Evolutionary conservation across 176 grass and related monocot genomes (phyloP).

Genomic region (Tuctoria greenei): DNA sequence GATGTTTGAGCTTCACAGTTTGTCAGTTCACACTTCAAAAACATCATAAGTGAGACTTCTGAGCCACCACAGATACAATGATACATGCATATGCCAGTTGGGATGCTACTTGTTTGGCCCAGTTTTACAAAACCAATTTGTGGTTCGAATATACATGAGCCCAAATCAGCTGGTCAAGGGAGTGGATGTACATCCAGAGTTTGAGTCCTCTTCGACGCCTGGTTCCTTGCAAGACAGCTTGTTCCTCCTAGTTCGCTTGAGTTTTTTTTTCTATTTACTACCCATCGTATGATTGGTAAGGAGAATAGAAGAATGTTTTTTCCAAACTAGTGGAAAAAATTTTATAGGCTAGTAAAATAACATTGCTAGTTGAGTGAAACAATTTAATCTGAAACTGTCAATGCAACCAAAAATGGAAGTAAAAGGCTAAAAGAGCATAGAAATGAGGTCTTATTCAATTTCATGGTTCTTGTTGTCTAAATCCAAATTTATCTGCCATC

Average conservation of each 20-base stretch:
- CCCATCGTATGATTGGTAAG: not conserved
- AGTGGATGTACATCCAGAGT: not conserved
- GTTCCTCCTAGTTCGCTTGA: no score
- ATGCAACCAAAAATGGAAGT: not conserved
- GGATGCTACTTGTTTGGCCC: not conserved
- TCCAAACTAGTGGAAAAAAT: not conserved
- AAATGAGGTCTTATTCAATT: not conserved
- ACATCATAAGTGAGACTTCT: not conserved
- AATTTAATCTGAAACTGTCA: not conserved
- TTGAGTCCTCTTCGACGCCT: not conserved
- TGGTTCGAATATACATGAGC: not conserved
- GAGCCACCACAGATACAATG: not conserved
- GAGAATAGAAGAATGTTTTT: not conserved
- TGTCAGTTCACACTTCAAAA: not conserved
- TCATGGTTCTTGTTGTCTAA: not conserved
- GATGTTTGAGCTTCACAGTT: not conserved
- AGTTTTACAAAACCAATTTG: not conserved
- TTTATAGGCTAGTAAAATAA: not conserved
- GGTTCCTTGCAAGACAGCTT: no score
- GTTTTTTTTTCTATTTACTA: not conserved
- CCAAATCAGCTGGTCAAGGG: not conserved
- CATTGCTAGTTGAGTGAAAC: not conserved
- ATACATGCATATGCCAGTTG: not conserved
- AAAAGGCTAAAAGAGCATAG: not conserved
- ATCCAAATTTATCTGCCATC: not conserved